A percentile compares a stretch with the other conserved stretches of the same genome.
These are phyloP conservation scores for Phytophthora pseudosyringae DNA, from an alignment of 352 stramenopile genomes.

Conservation along the genomic window DNA sequence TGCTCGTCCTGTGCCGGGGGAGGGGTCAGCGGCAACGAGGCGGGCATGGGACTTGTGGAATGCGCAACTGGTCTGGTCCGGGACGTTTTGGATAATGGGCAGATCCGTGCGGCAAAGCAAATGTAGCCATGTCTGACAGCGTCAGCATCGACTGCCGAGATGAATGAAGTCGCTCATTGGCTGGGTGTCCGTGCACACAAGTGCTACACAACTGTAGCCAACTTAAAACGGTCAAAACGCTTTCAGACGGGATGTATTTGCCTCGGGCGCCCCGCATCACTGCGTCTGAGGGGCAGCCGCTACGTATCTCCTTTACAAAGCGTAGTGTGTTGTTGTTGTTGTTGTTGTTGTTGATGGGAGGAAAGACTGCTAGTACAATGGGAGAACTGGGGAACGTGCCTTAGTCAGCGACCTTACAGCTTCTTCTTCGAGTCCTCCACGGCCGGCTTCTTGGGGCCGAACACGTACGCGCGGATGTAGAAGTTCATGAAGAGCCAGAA, in stretches of 20 bases:
- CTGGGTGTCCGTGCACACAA: not conserved
- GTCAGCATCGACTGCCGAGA: slow-evolving; percentile 19
- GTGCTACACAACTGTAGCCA: not conserved
- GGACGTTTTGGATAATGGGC: slow-evolving; percentile 9
- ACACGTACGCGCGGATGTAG: slow-evolving; percentile 93
- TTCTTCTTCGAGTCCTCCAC: slow-evolving; percentile 46
- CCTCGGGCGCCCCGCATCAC: not conserved
- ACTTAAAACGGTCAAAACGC: not conserved
- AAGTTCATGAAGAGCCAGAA: slow-evolving; percentile 97
- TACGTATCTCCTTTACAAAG: slow-evolving; percentile 29
- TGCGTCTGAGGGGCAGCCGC: not conserved
- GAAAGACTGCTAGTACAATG: slow-evolving; percentile 16
- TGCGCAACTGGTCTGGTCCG: slow-evolving; percentile 17
- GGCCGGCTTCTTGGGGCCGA: slow-evolving; percentile 45
- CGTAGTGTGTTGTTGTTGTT: not conserved
- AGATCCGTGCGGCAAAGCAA: not conserved
- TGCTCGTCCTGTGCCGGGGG: slow-evolving; percentile 19
- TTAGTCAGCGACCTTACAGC: slow-evolving; percentile 30
- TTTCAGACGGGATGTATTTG: slow-evolving; percentile 29
- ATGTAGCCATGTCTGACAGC: not conserved
- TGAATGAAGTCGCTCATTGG: slow-evolving; percentile 29
- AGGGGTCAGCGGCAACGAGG: not conserved
- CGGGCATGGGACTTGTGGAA: not conserved
- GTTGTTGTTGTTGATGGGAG: not conserved
- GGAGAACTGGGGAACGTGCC: slow-evolving; percentile 22